phyloP scores from a whole-genome alignment of 2,329 filamentous ascomycete genomes.

The Pseudogymnoascus sp. region DNA sequence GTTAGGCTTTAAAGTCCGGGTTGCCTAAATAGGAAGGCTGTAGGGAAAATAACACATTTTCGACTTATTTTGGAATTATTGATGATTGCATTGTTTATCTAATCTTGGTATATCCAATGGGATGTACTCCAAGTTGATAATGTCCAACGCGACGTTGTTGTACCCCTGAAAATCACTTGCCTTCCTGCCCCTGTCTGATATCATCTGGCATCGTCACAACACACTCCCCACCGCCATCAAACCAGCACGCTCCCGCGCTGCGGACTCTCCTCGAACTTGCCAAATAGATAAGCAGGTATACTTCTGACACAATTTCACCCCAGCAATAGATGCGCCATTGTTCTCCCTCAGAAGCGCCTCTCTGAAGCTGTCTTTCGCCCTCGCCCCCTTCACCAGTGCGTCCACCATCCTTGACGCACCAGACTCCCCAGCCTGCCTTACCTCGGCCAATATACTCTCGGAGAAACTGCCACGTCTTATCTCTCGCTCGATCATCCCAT shows the following conservation, averaged over 20 bases:
- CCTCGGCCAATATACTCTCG: conserved; percentile 52
- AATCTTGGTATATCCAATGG: neutral
- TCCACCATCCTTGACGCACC: conserved; percentile 38
- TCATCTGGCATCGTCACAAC: conserved; percentile 48
- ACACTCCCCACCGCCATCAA: conserved; percentile 52
- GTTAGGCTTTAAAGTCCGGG: neutral
- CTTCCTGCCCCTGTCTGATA: neutral
- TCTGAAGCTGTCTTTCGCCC: neutral
- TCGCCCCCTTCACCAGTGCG: neutral
- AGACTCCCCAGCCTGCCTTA: conserved; percentile 60
- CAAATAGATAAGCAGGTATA: conserved; percentile 68
- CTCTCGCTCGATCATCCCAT: conserved; percentile 46
- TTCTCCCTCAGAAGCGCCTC: conserved; percentile 1
- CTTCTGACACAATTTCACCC: conserved; percentile 64
- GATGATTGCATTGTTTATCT: neutral
- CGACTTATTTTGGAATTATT: neutral
- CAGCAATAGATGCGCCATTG: conserved; percentile 61
- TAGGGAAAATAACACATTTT: neutral
- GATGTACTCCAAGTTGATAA: neutral
- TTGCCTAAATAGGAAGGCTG: neutral
- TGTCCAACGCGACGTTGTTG: neutral
- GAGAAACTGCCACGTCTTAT: conserved; percentile 56
- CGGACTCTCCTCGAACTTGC: conserved; percentile 59
- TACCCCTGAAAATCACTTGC: neutral
- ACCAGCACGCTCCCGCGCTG: conserved; percentile 54